These are phyloP conservation scores for Cyberlindnera americana DNA, from an alignment of 805 yeast genomes.

Conservation along the genomic window DNA sequence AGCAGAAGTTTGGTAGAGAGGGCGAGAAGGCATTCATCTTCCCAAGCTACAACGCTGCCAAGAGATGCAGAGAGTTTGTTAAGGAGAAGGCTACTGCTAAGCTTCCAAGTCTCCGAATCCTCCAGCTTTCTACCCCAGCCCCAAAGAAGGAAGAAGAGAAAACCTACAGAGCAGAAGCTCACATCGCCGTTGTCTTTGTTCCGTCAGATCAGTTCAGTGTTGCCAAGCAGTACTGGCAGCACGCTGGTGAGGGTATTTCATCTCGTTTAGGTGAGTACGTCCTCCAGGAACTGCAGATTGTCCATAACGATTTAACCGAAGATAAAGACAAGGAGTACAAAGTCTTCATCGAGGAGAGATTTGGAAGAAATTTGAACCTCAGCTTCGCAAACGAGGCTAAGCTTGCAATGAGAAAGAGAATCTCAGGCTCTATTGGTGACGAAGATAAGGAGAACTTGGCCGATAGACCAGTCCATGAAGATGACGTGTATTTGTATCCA, in stretches of 20 bases:
- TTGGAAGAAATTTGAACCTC: slow-evolving; percentile 83
- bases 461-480: slow-evolving; percentile 33
- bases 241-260: slow-evolving; percentile 94
- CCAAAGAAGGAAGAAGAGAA: slow-evolving; percentile 59
- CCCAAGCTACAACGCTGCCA: slow-evolving; percentile 75
- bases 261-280: slow-evolving; percentile 87
- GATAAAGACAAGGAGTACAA: slow-evolving; percentile 50
- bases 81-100: slow-evolving; percentile 34
- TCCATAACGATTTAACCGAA: slow-evolving; percentile 29
- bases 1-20: slow-evolving; percentile 71
- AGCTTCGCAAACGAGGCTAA: slow-evolving; percentile 75
- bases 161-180: slow-evolving; percentile 58
- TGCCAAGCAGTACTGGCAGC: slow-evolving; percentile 94
- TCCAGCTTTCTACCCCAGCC: slow-evolving; percentile 69
- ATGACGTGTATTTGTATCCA: slow-evolving; percentile 81
- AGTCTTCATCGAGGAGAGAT: slow-evolving; percentile 80
- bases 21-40: slow-evolving; percentile 74
- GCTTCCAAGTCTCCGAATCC: slow-evolving; percentile 49
- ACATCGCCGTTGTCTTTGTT: slow-evolving; percentile 69
- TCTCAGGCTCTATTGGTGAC: slow-evolving; percentile 60
- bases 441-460: slow-evolving; percentile 21
- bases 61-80: slow-evolving; percentile 80
- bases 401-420: slow-evolving; percentile 65
- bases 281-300: slow-evolving; percentile 51
- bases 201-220: slow-evolving; percentile 58